Evolutionary conservation across 1,139 yeast genomes (phyloP).

Genomic region (Hansenula lynferdii): DNA sequence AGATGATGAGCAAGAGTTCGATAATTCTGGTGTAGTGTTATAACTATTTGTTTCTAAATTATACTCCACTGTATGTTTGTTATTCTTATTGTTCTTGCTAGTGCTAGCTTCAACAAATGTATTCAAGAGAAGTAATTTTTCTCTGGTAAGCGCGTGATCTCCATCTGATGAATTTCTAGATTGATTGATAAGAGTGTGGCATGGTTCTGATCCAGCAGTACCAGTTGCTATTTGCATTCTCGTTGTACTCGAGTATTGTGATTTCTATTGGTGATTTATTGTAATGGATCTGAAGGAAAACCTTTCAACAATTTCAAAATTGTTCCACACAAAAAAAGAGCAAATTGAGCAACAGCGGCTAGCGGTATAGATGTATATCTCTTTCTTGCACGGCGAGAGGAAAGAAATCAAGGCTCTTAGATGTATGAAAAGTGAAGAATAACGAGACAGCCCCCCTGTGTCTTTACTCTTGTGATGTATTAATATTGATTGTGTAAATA

Average conservation of each 20-base stretch:
- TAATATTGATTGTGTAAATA: not conserved
- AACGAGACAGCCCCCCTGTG: constrained; percentile 1
- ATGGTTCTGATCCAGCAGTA: not conserved
- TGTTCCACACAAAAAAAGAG: not conserved
- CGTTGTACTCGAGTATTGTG: too few species aligned
- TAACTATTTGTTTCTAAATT: not conserved
- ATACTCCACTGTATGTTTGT: too few species aligned
- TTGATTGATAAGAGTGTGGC: not conserved
- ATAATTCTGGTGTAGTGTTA: constrained; percentile 1
- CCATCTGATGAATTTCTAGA: not conserved
- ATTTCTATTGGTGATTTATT: too few species aligned
- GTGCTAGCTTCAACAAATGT: too few species aligned
- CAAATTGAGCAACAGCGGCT: not conserved
- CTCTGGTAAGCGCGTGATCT: constrained; percentile 1
- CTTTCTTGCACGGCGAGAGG: not conserved
- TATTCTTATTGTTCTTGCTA: too few species aligned
- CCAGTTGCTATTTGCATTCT: not conserved
- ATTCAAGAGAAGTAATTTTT: not conserved
- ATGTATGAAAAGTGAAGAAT: too few species aligned
- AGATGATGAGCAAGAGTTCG: not conserved
- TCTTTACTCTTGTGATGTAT: constrained; percentile 1
- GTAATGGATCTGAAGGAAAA: not conserved
- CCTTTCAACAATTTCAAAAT: not conserved
- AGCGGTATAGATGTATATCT: not conserved
- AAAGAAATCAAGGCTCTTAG: not conserved